Base-by-base conservation (phyloP, 2,329 filamentous ascomycete genomes). In the Calonectria naviculata region DNA sequence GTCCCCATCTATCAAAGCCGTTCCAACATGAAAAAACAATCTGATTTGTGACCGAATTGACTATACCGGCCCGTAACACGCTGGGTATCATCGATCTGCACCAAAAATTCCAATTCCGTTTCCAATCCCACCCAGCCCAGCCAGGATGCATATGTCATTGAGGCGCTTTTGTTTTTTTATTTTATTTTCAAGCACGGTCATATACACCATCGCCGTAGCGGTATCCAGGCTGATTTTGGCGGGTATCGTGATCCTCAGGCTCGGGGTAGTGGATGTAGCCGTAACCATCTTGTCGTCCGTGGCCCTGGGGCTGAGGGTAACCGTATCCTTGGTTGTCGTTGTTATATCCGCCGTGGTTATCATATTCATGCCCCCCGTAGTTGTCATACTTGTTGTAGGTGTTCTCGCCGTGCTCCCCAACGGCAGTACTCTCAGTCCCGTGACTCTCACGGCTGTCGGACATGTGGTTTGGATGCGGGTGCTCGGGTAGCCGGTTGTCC, bases 381-480 rank as follows among this genome's bases (percentile, higher is more conserved):
- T 75, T 75, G 19, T 77, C 74, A 46, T 78, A 76, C 67, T 78
- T 76, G 73, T 77, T 79, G 74, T 80, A 77, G 21, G 78, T 71
- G 19, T 67, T 70, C 19, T 78, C 66, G 24, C 77, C 64, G 17
- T 75, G 71, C 52, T 78, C 80, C 36, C 76, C 79, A 44, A 83
- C 78, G 42, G 80, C 81, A 29, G 80, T 85, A 65, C 74, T 78
- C 70, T 80, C 86, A 15, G 81, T 85, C 72, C 75, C 81, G 72
- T 85, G 81, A 80, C 85, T 87, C 75, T 83, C 83, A 42, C 85
- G 83, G 65, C 38, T 64, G 28, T 79, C 80, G 68, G 79, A 69
- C 78, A 88, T 78, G 79, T 86, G 77, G 34, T 80, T 79, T 2
- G 84, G 84, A 13, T 80, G 80, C n/a, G 84, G 79, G 75, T 86